Evolutionary conservation across 1,139 yeast genomes (phyloP), one percentile per base, ranked within the genome.

Genomic region (Trichomonascaceae sp.): DNA sequence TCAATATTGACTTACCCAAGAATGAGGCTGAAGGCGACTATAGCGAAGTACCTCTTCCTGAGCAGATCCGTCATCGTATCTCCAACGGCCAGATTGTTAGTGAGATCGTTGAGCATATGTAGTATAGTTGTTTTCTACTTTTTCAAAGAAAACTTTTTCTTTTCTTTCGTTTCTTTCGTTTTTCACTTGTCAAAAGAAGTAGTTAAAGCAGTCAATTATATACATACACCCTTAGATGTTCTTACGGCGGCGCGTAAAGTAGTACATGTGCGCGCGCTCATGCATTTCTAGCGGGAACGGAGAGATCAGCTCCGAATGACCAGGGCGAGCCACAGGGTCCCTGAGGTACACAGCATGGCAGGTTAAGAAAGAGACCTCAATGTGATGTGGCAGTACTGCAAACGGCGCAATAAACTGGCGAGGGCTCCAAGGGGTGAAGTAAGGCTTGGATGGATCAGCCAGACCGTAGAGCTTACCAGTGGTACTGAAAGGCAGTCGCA

Each of bases 251-350:
- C 74, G 77, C 65, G 92, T 76, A 39, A 75, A 75, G 60, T 89
- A 89, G 71, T 78, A 85, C 93, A 85, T 81, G 66, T 81, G 87
- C 28, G 97, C 95, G 58, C 94, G 75, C 61, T 87, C 93, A 52
- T 89, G 97, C 46, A 77, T 75, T 43, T 76, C 78, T 43, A 75
- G 67, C 30, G 79, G 77, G 61, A 79, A 82, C 35, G 98, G 98
- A 33, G 94, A 69, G 41, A 89, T 82, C 38, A 89, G 94, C 63
- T 89, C 98, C 20, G 96, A 81, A 52, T 81, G 87, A 33, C 95
- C 97, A 9, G 97, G 96, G 58, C 97, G 74, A 9, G 97, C 94
- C 37, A 89, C 87, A 13, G 98, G 98, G 56, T 89, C 94, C 60
- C 96, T 77, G 58, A 89, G 64, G 59, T 89, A 89, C 20, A 89